Base-by-base conservation (phyloP, 2,329 filamentous ascomycete genomes). In the Sporothrix pseudoabietina region DNA sequence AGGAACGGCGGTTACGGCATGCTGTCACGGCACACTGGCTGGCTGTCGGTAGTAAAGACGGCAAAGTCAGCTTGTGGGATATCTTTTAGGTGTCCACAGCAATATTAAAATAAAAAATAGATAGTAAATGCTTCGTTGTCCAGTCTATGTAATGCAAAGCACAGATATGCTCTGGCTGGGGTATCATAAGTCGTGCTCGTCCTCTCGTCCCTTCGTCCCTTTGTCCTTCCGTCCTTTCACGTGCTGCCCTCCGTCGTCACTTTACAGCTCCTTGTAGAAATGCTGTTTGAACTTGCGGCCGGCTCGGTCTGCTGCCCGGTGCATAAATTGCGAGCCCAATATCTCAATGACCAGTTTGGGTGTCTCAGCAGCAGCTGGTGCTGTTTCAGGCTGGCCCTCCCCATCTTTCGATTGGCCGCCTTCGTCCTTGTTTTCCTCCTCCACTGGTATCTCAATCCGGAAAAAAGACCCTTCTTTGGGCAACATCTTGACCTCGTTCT, bases 51-150 rank as follows among this genome's bases (percentile, higher is more conserved):
- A 92, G 93, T 72, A 99, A 98, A 81, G 96, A 98, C 83, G 96
- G 95, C 22, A 97, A 97, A 80, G 89, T 98, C 75, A 97, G 94
- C 79, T 83, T 99, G 77, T 99, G 96, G 96, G 93, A 98, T 83
- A 90, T 98, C 74, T 99, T 96, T 81, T 94, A 74, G 75, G 14
- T 9, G 3, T 2, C 26, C 14, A 61, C 14, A 57, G 10, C 3
- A 30, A 65, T 22, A 41, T 30, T 39, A 35, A 63, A 49, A 69
- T 49, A 30, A 41, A 61, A 39, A 47, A 6, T 63, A 49, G 41
- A 70, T 39, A 52, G 32, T 1, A 22, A 16, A 16, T 26, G 57
- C n/a, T 49, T 41, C n/a, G 30, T 35, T 54, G 30, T 32, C 10
- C 19, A n/a, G 32, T 57, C n/a, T 68, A n/a, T 63, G 19, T 3